Evolutionary conservation across 495 filamentous ascomycete genomes (phyloP).

Genomic region (Recurvomyces mirabilis): DNA sequence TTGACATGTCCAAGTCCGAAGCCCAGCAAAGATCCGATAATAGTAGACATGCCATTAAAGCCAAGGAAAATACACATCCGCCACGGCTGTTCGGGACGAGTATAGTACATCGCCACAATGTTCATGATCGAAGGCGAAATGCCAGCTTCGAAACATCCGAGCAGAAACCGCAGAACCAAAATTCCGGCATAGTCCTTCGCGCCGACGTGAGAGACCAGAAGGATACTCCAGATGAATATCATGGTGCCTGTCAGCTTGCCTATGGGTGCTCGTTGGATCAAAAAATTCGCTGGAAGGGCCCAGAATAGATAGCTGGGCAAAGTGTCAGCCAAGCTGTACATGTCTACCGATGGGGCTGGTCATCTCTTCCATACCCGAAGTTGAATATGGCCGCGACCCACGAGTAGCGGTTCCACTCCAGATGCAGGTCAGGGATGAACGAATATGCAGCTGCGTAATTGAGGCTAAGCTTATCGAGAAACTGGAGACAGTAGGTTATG

Average conservation of each 20-base stretch:
- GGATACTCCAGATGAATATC: conserved; percentile 9
- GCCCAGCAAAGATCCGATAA: conserved; percentile 5
- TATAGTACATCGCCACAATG: conserved; percentile 14
- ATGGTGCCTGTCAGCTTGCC: conserved; percentile 3
- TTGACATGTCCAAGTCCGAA: conserved; percentile 11
- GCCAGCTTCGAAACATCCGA: conserved; percentile 10
- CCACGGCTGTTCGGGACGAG: conserved; percentile 7
- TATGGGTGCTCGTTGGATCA: conserved; percentile 10
- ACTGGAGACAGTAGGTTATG: conserved; percentile 12
- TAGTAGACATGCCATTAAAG: conserved; percentile 16
- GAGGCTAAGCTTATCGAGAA: conserved; percentile 12
- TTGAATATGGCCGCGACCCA: conserved; percentile 8
- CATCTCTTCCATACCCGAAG: background rate
- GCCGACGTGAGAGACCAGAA: background rate
- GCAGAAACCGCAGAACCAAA: conserved; percentile 10
- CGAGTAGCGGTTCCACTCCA: conserved; percentile 9
- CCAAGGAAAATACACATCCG: conserved; percentile 23
- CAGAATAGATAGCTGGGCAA: conserved; percentile 9
- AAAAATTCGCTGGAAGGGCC: conserved; percentile 8
- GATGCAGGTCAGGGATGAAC: conserved; percentile 6
- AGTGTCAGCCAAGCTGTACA: conserved; percentile 13
- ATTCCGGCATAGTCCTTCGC: conserved; percentile 10
- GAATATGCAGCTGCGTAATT: conserved; percentile 14
- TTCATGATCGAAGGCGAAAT: conserved; percentile 13
- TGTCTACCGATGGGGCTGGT: background rate